Conservation (phyloP, 331 rosid species). For the Malus hybrid region DNA sequence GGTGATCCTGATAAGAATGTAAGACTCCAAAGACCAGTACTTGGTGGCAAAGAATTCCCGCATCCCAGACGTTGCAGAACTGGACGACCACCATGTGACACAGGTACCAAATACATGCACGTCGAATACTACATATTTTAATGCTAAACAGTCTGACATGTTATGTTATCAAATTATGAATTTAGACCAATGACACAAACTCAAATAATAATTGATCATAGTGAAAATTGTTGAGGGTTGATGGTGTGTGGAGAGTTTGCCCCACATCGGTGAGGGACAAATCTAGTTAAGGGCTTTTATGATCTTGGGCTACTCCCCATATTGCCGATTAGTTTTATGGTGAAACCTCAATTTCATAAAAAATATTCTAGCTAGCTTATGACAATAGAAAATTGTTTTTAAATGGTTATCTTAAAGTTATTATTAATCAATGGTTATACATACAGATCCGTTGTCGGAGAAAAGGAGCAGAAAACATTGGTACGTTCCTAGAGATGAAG, state of each 20-base stretch:
- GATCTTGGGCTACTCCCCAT: no score
- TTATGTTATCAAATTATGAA: neutral
- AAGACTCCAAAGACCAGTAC: constrained; percentile 36
- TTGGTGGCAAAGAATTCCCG: constrained; percentile 52
- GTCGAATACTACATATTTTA: no score
- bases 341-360: no score
- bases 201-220: neutral
- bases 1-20: constrained; percentile 41
- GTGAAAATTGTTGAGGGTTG: no score
- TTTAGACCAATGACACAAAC: neutral
- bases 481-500: constrained; percentile 84
- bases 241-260: no score
- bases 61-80: constrained; percentile 88
- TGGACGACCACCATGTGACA: constrained; percentile 40
- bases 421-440: neutral
- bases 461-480: constrained; percentile 8
- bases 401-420: neutral
- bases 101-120: constrained; percentile 17
- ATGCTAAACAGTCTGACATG: neutral
- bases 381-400: neutral
- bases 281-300: no score
- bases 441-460: constrained; percentile 53
- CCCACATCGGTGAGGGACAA: no score
- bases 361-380: no score
- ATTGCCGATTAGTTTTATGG: no score